These are phyloP conservation scores for Prunus mira DNA, from an alignment of 306 rosid species.

Conservation along the genomic window DNA sequence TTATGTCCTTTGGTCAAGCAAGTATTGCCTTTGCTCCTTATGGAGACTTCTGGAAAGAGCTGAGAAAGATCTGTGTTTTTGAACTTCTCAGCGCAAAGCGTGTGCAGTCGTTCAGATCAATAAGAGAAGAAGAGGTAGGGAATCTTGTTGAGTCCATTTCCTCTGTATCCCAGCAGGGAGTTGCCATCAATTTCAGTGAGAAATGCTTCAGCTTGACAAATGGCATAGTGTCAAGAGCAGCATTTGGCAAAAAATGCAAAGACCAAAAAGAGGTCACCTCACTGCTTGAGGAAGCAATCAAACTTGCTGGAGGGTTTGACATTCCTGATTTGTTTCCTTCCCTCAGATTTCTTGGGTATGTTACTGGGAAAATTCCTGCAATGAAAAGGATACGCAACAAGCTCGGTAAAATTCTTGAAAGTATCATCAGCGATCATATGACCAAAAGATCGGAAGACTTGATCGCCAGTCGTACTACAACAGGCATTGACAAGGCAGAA, in stretches of 20 bases:
- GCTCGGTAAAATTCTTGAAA: background rate
- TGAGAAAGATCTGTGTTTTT: slow-evolving; percentile 11
- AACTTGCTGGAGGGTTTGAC: background rate
- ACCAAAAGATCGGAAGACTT: background rate
- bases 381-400: background rate
- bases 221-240: background rate
- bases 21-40: slow-evolving; percentile 14
- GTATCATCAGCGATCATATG: background rate
- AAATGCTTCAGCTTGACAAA: background rate
- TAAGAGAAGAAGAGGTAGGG: slow-evolving; percentile 19
- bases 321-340: slow-evolving; percentile 10
- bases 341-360: background rate
- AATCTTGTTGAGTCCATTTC: slow-evolving; percentile 4
- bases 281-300: background rate
- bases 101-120: slow-evolving; percentile 10
- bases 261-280: slow-evolving; percentile 17
- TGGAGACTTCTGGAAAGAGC: slow-evolving; percentile 19
- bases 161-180: background rate
- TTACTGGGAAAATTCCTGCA: background rate
- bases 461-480: background rate
- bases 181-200: background rate
- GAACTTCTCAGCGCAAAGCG: background rate
- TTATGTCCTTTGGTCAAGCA: background rate
- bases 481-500: background rate
- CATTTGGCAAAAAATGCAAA: slow-evolving; percentile 24